A percentile compares a stretch with the other conserved stretches of the same genome.
Conservation (phyloP, 768 basidiomycete genomes). For the Trametes cingulata region DNA sequence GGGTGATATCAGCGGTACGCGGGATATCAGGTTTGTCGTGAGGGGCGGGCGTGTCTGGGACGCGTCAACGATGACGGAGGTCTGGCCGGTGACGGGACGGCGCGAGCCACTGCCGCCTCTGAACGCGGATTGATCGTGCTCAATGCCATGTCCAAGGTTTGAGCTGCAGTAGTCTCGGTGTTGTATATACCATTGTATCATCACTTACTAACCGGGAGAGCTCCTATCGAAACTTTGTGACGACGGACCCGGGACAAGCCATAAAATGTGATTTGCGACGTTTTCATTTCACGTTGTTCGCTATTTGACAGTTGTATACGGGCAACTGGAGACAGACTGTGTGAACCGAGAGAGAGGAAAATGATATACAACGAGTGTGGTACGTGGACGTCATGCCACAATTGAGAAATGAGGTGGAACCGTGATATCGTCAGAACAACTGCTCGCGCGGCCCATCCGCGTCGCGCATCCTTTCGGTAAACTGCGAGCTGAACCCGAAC, state of each 20-base stretch:
- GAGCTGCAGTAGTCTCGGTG: too few species aligned
- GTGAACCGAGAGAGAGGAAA: too few species aligned
- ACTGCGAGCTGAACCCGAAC: conserved; percentile 45
- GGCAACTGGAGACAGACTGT: too few species aligned
- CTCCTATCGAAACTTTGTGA: too few species aligned
- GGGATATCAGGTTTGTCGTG: conserved; percentile 55
- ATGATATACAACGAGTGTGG: too few species aligned
- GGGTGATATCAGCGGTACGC: conserved; percentile 50
- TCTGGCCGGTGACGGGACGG: conserved; percentile 69
- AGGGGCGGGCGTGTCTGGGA: conserved; percentile 74
- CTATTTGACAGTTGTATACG: too few species aligned
- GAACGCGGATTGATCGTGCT: conserved; percentile 43
- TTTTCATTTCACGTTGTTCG: too few species aligned
- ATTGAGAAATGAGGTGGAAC: too few species aligned
- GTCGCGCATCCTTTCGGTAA: conserved; percentile 28
- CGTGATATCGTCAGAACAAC: conserved; percentile 26
- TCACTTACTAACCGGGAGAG: background rate
- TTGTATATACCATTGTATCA: background rate
- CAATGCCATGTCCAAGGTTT: too few species aligned
- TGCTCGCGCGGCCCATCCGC: conserved; percentile 26
- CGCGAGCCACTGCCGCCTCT: conserved; percentile 57
- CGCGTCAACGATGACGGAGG: conserved; percentile 63
- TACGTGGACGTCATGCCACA: too few species aligned
- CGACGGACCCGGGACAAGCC: too few species aligned
- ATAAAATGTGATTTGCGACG: too few species aligned